Percentiles rank a stretch among this genome's conserved stretches.
Conservation (phyloP, 1,139 yeast species). For the Blastobotrys buckinghamii region DNA sequence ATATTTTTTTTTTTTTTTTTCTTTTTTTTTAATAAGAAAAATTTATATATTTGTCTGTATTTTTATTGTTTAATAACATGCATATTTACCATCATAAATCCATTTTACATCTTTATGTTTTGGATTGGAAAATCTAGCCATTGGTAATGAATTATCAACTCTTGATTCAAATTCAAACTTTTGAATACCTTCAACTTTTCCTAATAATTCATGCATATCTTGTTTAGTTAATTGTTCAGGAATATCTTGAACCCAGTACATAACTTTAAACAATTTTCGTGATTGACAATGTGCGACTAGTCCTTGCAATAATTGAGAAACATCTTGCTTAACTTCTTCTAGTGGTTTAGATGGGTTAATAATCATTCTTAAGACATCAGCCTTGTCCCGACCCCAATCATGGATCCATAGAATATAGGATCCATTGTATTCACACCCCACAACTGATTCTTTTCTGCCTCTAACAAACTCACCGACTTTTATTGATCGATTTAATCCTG, state of each 20-base stretch:
- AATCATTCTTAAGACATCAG: constrained; percentile 31
- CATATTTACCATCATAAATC: constrained; percentile 29
- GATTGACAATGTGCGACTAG: constrained; percentile 22
- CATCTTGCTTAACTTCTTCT: constrained; percentile 12
- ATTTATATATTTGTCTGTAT: background rate
- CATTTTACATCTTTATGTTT: constrained; percentile 18
- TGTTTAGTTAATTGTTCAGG: constrained; percentile 17
- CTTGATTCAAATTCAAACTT: background rate
- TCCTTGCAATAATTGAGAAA: constrained; percentile 21
- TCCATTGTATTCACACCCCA: constrained; percentile 33
- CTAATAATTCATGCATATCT: background rate
- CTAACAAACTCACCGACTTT: constrained; percentile 28
- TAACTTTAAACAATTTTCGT: constrained; percentile 19
- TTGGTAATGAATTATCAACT: constrained; percentile 23
- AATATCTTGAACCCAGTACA: constrained; percentile 26
- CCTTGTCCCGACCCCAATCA: constrained; percentile 36
- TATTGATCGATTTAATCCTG: constrained; percentile 31
- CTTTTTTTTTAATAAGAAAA: constrained; percentile 20
- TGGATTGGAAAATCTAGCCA: constrained; percentile 18
- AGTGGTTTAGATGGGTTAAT: constrained; percentile 12
- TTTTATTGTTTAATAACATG: constrained; percentile 30
- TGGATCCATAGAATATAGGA: constrained; percentile 44
- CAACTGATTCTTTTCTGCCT: constrained; percentile 14
- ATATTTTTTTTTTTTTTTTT: too few relatives aligned
- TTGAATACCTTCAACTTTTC: background rate